These are phyloP conservation scores for Lipomyces orientalis DNA, from an alignment of 805 yeast genomes.

Conservation along the genomic window DNA sequence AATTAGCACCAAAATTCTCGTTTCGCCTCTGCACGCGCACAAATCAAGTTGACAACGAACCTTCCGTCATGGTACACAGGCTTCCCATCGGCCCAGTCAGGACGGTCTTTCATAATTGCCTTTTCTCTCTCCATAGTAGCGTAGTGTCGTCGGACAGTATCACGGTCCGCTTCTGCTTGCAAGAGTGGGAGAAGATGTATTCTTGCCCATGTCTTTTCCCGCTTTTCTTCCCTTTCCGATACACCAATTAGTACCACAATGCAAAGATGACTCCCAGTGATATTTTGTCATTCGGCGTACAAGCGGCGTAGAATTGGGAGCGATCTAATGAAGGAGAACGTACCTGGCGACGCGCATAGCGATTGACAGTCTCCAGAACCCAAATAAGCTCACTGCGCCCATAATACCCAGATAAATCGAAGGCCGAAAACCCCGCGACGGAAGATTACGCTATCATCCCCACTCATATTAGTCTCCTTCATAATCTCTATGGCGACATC, in stretches of 20 bases:
- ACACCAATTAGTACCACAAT: not conserved
- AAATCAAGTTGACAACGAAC: slow-evolving; percentile 40
- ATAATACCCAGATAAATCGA: slow-evolving; percentile 69
- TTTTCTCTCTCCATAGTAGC: slow-evolving; percentile 73
- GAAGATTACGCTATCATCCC: slow-evolving; percentile 62
- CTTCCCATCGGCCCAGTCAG: slow-evolving; percentile 64
- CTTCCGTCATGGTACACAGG: slow-evolving; percentile 54
- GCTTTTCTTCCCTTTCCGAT: slow-evolving; percentile 57
- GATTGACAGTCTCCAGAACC: slow-evolving; percentile 57
- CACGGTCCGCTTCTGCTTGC: slow-evolving; percentile 83
- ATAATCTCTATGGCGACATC: not conserved
- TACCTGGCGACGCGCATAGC: slow-evolving; percentile 71
- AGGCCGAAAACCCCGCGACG: slow-evolving; percentile 85
- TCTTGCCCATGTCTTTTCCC: slow-evolving; percentile 82
- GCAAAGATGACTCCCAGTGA: not conserved
- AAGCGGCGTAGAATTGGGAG: not conserved
- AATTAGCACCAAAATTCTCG: not conserved
- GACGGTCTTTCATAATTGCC: slow-evolving; percentile 65
- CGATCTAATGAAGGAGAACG: not conserved
- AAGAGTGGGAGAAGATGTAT: slow-evolving; percentile 73
- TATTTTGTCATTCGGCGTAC: not conserved
- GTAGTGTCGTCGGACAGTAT: slow-evolving; percentile 69
- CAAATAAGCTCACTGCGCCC: slow-evolving; percentile 68
- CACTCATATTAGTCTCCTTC: not conserved
- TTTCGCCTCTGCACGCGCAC: not conserved